Evolutionary conservation across 306 rosid genomes (phyloP), one percentile per base, ranked within the genome.

Genomic region (Ceratonia siliqua): DNA sequence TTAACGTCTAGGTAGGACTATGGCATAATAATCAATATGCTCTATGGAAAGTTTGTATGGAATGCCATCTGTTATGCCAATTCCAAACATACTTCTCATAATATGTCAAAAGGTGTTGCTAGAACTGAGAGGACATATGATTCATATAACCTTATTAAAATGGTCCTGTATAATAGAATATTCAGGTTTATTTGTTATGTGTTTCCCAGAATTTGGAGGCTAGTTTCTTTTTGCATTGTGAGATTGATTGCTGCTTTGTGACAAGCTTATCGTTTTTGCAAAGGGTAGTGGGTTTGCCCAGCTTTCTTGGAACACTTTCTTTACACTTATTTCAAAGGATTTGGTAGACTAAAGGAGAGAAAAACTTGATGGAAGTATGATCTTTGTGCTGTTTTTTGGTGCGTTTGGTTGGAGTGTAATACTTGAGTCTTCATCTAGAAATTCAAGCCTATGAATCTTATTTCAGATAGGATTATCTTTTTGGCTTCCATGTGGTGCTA

Each of bases 311-410:
- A 36, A n/a, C n/a, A 68, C 61, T 54, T 43, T 32, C 0, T 14
- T 21, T 48, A 25, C 38, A 10, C 12, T 36, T 36, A 4, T 36
- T 36, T 39, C 24, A 17, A 17, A 38, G 5, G 8, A 21, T 58
- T 72, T 57, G 30, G 30, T 15, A 33, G 33, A 1, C 38, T 41
- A 54, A 28, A 38, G 20, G 43, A 49, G 28, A 10, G 5, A 42
- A 46, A 58, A 56, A 12, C n/a, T 57, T 57, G 8, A 38, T 24
- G 15, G 13, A 20, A 36, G 12, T 10, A 6, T 63, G 24, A 12
- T 56, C 30, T 46, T 32, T 67, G 25, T 68, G 57, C 76, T 68
- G 46, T 41, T 76, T 12, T 55, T 10, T 54, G 35, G 21, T 25
- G 57, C 80, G 18, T 30, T 62, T 39, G 14, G 49, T 43, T 13